phyloP scores from a whole-genome alignment of 139 green algal genomes.

The Diplosphaera chodatii region DNA sequence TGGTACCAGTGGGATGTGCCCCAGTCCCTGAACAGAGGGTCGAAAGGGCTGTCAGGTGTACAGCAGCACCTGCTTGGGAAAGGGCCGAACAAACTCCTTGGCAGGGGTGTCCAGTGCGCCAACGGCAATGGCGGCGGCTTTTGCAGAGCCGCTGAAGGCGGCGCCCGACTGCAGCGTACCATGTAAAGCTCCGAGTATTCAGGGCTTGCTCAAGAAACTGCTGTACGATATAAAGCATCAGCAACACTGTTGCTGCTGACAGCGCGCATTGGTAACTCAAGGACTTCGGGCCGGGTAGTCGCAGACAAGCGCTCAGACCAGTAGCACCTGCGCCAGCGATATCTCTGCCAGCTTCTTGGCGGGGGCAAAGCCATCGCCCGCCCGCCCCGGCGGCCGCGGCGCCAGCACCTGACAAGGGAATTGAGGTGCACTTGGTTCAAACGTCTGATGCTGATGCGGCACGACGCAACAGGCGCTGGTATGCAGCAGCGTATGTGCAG shows the following conservation, averaged over 20 bases:
- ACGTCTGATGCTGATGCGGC: neutral
- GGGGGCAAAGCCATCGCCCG: constrained; percentile 70
- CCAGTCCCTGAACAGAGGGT: neutral
- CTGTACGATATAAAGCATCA: too few relatives aligned
- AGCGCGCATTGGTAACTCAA: too few relatives aligned
- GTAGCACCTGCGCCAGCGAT: constrained; percentile 54
- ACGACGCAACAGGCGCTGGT: neutral
- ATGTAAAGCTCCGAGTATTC: too few relatives aligned
- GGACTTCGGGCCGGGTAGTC: too few relatives aligned
- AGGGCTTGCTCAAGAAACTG: too few relatives aligned
- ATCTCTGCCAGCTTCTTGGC: constrained; percentile 50
- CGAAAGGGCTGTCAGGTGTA: too few relatives aligned
- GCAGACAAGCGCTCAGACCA: too few relatives aligned
- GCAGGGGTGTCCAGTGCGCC: neutral
- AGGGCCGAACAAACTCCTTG: neutral
- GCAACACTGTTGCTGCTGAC: too few relatives aligned
- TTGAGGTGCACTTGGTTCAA: neutral
- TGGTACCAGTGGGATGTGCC: neutral
- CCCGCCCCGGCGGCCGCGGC: constrained; percentile 32
- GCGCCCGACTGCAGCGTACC: constrained; percentile 17
- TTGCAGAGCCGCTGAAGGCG: neutral
- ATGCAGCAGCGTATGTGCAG: too few relatives aligned
- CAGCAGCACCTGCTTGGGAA: neutral
- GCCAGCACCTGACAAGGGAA: constrained; percentile 40
- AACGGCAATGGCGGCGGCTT: neutral